phyloP scores from a whole-genome alignment of 2,329 filamentous ascomycete species.

The Coniochaeta hoffmannii region DNA sequence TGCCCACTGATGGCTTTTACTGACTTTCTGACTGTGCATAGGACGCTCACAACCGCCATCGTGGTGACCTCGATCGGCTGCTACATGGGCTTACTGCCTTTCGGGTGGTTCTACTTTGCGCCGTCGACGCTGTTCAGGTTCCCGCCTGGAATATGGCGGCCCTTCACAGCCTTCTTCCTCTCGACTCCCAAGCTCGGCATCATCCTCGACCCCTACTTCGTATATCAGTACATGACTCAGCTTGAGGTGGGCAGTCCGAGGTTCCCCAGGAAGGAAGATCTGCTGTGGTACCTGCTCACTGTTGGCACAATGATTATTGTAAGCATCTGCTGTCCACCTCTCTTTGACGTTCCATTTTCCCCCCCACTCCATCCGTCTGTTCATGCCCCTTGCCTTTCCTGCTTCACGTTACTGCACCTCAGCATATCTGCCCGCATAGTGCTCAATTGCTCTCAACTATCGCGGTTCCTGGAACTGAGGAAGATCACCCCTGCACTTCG shows the following conservation, averaged over 20 bases:
- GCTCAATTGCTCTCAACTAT: conserved; percentile 51
- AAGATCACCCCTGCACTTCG: conserved; percentile 66
- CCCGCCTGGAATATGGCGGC: conserved; percentile 38
- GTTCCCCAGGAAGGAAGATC: conserved; percentile 68
- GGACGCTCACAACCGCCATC: conserved; percentile 60
- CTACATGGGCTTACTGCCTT: conserved; percentile 48
- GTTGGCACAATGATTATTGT: conserved; percentile 67
- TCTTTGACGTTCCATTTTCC: not conserved
- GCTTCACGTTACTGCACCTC: conserved; percentile 32
- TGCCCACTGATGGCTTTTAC: not conserved
- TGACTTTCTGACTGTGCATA: conserved; percentile 24
- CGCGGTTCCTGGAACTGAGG: conserved; percentile 80
- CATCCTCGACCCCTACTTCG: conserved; percentile 69
- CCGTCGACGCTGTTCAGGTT: conserved; percentile 45
- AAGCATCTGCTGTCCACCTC: conserved; percentile 39
- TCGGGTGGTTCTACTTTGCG: conserved; percentile 46
- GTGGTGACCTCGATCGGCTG: conserved; percentile 55
- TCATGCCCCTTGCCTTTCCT: conserved; percentile 10
- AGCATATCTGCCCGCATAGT: conserved; percentile 73
- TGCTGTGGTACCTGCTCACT: conserved; percentile 74
- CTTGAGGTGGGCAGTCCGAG: conserved; percentile 66
- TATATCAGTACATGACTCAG: conserved; percentile 70
- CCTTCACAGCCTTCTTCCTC: conserved; percentile 34
- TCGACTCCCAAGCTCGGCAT: conserved; percentile 38
- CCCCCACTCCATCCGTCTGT: conserved; percentile 5